Conservation (phyloP, 768 basidiomycete genomes). For the Mycena maculata region DNA sequence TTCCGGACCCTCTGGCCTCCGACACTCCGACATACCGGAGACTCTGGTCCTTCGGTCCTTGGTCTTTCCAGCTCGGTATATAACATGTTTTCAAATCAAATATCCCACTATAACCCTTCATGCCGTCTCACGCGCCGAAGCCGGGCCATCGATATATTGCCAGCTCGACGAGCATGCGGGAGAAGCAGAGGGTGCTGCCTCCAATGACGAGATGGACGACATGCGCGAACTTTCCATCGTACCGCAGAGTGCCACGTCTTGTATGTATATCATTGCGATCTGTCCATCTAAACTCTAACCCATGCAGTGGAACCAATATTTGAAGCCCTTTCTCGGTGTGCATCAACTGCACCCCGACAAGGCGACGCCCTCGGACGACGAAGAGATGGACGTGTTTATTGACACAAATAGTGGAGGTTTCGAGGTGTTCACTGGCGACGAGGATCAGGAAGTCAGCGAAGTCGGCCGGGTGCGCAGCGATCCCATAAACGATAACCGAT, state of each 20-base stretch:
- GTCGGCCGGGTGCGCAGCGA: constrained; percentile 94
- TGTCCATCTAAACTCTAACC: background rate
- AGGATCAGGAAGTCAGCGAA: constrained; percentile 79
- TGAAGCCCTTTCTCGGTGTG: constrained; percentile 85
- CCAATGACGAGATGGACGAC: constrained; percentile 48
- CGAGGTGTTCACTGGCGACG: constrained; percentile 64
- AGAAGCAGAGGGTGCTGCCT: constrained; percentile 44
- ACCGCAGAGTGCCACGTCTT: constrained; percentile 64
- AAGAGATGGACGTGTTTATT: constrained; percentile 56
- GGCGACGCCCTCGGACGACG: constrained; percentile 61
- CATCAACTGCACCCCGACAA: constrained; percentile 85
- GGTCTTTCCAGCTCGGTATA: too few species aligned
- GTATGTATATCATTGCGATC: constrained; percentile 58
- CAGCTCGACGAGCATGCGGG: constrained; percentile 81
- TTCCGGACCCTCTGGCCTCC: too few species aligned
- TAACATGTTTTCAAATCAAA: constrained; percentile 75
- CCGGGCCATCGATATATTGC: constrained; percentile 85
- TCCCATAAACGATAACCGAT: constrained; percentile 81
- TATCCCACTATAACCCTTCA: constrained; percentile 94
- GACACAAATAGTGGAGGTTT: constrained; percentile 61
- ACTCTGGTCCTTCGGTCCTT: too few species aligned
- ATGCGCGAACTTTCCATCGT: constrained; percentile 87
- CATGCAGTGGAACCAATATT: constrained; percentile 84
- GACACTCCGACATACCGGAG: too few species aligned
- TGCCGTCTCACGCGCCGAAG: constrained; percentile 81